Evolutionary conservation across 1,284 basidiomycete genomes (phyloP), one percentile per base, ranked within the genome.

Genomic region (Puccinia horiana): DNA sequence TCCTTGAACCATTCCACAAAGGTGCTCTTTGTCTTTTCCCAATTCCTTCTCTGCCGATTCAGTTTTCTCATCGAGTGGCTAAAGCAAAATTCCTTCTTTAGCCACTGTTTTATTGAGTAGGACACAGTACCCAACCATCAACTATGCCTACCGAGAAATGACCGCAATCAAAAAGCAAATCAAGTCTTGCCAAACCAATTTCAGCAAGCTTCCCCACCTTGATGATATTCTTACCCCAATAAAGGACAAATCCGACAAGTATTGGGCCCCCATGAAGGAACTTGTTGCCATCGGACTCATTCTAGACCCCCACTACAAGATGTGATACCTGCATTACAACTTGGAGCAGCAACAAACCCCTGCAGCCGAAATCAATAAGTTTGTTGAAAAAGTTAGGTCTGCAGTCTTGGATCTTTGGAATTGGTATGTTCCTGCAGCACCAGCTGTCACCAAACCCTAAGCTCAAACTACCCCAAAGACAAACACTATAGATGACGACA

Each of bases 1-100:
- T 70, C 40, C 67, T 70, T n/a, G 67, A 70, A 47, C 67, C 40
- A 4, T 70, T 70, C n/a, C n/a, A 44, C 44, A 23, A 70, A 70
- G 67, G 67, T 67, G 18, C 32, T 4, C 37, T 70, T 29, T 8
- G 8, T 67, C 6, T 16, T 40, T 6, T 40, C 6, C 40, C 9
- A 40, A 9, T 67, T 16, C 8, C 35, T 12, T 14, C 26, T 4
- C 5, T 9, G 35, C 35, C 32, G 35, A 37, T 26, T 5, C 32
- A 12, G 4, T 32, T 63, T 63, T 29, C 26, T 32, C 58, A 9
- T 63, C n/a, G n/a, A n/a, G n/a, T n/a, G n/a, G n/a, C n/a, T n/a
- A n/a, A n/a, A 9, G 12, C 26, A 12, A 12, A 52, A 12, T 52
- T 23, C 23, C 23, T 32, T 11, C 18, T 63, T 6, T 23, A 67